A percentile compares a stretch with the other conserved stretches of the same genome.
phyloP scores from a whole-genome alignment of 257 asterid genomes.

The Solanum tarapatanum region DNA sequence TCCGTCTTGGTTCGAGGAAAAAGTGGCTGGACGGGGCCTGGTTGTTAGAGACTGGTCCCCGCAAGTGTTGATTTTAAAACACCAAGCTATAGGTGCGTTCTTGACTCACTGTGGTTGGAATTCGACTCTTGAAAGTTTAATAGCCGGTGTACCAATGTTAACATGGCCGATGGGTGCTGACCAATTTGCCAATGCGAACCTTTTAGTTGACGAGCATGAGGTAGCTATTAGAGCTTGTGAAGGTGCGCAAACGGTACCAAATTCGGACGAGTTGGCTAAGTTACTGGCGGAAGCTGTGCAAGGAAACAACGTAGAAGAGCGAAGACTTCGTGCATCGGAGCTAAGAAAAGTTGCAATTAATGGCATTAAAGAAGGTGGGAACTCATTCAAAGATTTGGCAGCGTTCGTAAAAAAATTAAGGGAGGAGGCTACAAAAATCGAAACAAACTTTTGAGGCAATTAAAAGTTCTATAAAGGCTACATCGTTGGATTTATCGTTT shows the following conservation, averaged over 20 bases:
- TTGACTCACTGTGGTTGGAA: too few relatives aligned
- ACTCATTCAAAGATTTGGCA: constrained; percentile 35
- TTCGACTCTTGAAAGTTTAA: constrained; percentile 3
- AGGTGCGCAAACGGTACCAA: constrained; percentile 35
- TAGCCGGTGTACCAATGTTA: constrained; percentile 55
- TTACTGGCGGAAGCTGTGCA: constrained; percentile 13
- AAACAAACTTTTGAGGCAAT: neutral
- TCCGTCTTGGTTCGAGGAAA: constrained; percentile 56
- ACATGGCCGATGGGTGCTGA: constrained; percentile 90
- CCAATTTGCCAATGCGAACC: constrained; percentile 40
- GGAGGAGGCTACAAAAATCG: neutral
- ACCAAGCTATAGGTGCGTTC: constrained; percentile 1
- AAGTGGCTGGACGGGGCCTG: constrained; percentile 48
- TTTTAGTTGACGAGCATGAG: constrained; percentile 45
- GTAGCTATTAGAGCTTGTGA: constrained; percentile 52
- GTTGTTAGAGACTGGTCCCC: constrained; percentile 74
- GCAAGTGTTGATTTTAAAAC: constrained; percentile 45
- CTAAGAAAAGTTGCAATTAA: constrained; percentile 27
- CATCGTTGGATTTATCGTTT: neutral
- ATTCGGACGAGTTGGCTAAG: constrained; percentile 22
- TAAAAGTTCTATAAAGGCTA: neutral
- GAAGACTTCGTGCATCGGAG: constrained; percentile 6
- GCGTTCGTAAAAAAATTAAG: constrained; percentile 15
- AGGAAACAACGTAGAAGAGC: constrained; percentile 22
- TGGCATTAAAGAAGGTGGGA: constrained; percentile 41